Evolutionary conservation across 2,329 filamentous ascomycete genomes (phyloP).

Genomic region (Emericellopsis cladophorae): DNA sequence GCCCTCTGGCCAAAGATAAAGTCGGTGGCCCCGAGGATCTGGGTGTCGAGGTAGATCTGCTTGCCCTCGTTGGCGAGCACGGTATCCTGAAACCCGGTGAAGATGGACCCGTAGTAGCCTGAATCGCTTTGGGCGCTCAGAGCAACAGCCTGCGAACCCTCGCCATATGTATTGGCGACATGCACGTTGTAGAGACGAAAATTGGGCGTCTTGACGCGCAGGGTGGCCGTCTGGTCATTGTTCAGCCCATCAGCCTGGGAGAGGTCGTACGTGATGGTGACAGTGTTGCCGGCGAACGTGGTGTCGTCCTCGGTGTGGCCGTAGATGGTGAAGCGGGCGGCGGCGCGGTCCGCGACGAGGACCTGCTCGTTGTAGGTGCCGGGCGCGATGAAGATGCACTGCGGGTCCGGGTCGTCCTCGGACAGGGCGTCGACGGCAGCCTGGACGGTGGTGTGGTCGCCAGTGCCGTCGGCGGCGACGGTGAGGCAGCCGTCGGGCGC

Average conservation of each 20-base stretch:
- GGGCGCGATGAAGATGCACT: constrained; percentile 11
- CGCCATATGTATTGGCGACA: constrained; percentile 31
- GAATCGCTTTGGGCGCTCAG: constrained; percentile 27
- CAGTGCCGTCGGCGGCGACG: constrained; percentile 12
- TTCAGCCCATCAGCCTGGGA: constrained; percentile 30
- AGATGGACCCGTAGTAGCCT: constrained; percentile 31
- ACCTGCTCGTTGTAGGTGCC: constrained; percentile 49
- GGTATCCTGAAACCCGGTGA: constrained; percentile 37
- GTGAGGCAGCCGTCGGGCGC: constrained; percentile 16
- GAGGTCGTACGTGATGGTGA: constrained; percentile 31
- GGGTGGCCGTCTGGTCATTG: constrained; percentile 39
- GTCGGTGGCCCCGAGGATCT: constrained; percentile 34
- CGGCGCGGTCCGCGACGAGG: constrained; percentile 32
- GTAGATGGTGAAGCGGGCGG: constrained; percentile 37
- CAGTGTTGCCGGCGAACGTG: constrained; percentile 41
- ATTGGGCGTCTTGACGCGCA: constrained; percentile 30
- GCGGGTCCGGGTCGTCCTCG: constrained; percentile 3
- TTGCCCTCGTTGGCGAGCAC: constrained; percentile 29
- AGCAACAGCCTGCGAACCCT: constrained; percentile 32
- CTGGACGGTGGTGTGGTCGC: constrained; percentile 10
- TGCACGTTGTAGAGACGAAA: constrained; percentile 53
- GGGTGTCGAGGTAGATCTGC: constrained; percentile 30
- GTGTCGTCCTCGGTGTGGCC: constrained; percentile 43
- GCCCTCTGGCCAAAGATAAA: constrained; percentile 34
- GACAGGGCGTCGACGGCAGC: constrained; percentile 9